Conservation (phyloP, 2,329 filamentous ascomycete species). For the Epichloe hybrida region DNA sequence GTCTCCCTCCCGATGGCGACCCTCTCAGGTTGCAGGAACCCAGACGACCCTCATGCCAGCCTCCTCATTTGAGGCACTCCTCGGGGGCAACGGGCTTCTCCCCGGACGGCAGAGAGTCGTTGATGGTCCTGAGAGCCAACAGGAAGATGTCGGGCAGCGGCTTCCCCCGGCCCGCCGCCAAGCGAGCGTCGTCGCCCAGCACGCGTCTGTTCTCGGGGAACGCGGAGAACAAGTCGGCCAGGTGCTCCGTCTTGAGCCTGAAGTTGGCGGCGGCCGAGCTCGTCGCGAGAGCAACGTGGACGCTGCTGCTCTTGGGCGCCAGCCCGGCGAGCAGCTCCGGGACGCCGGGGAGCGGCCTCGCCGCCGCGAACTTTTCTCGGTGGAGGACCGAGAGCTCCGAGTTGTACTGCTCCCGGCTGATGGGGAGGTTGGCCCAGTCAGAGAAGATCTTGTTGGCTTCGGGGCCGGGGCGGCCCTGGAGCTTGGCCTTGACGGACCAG, state of each 20-base stretch:
- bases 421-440: conserved; percentile 76
- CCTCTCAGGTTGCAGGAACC: no score
- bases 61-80: conserved; percentile 77
- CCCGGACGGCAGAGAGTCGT: conserved; percentile 53
- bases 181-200: conserved; percentile 71
- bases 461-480: conserved; percentile 48
- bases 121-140: conserved; percentile 73
- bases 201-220: conserved; percentile 63
- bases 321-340: conserved; percentile 46
- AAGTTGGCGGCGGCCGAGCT: conserved; percentile 63
- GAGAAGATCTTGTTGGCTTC: conserved; percentile 44
- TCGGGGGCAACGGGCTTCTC: conserved; percentile 54
- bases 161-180: conserved; percentile 76
- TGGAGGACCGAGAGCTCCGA: conserved; percentile 50
- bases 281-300: conserved; percentile 79
- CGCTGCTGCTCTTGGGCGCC: conserved; percentile 22
- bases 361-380: conserved; percentile 54
- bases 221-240: conserved; percentile 43
- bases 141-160: conserved; percentile 91
- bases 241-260: conserved; percentile 57
- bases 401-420: conserved; percentile 55
- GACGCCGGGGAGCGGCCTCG: conserved; percentile 71
- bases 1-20: no score
- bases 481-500: conserved; percentile 85
- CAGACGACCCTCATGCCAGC: conserved; percentile 93